Percentiles rank a stretch among this genome's conserved stretches.
phyloP scores from a whole-genome alignment of 1,284 basidiomycete species.

The Rhodotorula sp. region DNA sequence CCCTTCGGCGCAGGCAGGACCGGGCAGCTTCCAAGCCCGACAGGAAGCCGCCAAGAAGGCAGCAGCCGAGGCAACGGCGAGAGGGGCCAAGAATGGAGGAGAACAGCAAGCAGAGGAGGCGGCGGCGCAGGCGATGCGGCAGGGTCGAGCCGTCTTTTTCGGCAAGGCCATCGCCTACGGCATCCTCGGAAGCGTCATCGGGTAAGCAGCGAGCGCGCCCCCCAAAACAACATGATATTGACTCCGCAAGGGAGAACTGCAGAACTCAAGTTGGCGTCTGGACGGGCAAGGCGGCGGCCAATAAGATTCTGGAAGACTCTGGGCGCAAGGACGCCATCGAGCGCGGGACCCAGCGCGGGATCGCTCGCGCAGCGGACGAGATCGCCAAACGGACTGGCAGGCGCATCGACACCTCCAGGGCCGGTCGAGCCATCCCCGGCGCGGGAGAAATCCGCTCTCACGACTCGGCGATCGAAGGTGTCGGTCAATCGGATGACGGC shows the following conservation, averaged over 20 bases:
- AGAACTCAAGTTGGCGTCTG: constrained; percentile 20
- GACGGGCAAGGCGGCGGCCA: constrained; percentile 11
- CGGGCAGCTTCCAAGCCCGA: constrained; percentile 16
- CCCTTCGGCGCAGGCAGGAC: constrained; percentile 10
- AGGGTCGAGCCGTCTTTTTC: constrained; percentile 15
- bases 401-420: background rate
- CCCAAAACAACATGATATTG: background rate
- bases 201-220: constrained; percentile 1
- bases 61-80: constrained; percentile 5
- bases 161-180: constrained; percentile 30
- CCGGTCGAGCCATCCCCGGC: background rate
- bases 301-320: constrained; percentile 15
- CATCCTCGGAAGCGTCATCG: constrained; percentile 17
- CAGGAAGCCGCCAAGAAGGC: constrained; percentile 18
- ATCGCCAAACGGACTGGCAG: constrained; percentile 11
- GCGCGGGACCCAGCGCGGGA: constrained; percentile 4
- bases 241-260: background rate
- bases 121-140: constrained; percentile 19
- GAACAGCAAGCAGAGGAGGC: constrained; percentile 2
- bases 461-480: background rate
- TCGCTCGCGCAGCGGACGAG: constrained; percentile 10
- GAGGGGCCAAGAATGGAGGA: background rate
- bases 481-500: background rate
- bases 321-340: constrained; percentile 23
- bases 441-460: background rate